phyloP scores from a whole-genome alignment of 371 early-diverging fungal species.

The Phascolomyces articulosus region DNA sequence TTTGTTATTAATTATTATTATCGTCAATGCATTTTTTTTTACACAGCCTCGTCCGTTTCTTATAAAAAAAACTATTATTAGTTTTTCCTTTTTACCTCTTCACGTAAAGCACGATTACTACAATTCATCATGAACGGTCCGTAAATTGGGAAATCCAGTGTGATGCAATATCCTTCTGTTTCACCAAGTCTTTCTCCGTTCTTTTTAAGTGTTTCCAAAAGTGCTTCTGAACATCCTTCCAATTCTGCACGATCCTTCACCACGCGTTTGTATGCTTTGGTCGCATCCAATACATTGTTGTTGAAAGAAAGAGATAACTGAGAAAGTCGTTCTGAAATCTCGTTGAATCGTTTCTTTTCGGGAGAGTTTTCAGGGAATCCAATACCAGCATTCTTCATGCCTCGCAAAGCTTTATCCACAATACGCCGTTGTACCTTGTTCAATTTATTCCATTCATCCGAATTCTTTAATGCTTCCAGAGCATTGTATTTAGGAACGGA shows the following conservation, averaged over 20 bases:
- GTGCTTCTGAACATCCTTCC: conserved; percentile 54
- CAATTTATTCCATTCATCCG: conserved; percentile 43
- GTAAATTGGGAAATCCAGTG: conserved; percentile 62
- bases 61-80: too few species aligned
- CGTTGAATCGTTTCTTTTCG: conserved; percentile 59
- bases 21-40: not conserved
- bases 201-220: conserved; percentile 53
- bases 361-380: conserved; percentile 55
- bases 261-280: conserved; percentile 58
- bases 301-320: conserved; percentile 58
- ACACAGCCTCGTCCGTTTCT: too few species aligned
- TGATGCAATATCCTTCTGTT: conserved; percentile 63
- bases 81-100: conserved; percentile 34
- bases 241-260: conserved; percentile 51
- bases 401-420: conserved; percentile 55
- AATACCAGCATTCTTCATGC: conserved; percentile 67
- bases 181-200: conserved; percentile 50
- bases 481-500: conserved; percentile 63
- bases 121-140: conserved; percentile 72
- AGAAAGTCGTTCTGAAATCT: conserved; percentile 60
- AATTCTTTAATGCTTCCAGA: conserved; percentile 43
- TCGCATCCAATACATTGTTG: conserved; percentile 67
- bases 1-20: too few species aligned
- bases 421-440: conserved; percentile 62
- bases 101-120: conserved; percentile 59